phyloP scores from a whole-genome alignment of 2,329 filamentous ascomycete genomes.

The Colletotrichum acutatum region DNA sequence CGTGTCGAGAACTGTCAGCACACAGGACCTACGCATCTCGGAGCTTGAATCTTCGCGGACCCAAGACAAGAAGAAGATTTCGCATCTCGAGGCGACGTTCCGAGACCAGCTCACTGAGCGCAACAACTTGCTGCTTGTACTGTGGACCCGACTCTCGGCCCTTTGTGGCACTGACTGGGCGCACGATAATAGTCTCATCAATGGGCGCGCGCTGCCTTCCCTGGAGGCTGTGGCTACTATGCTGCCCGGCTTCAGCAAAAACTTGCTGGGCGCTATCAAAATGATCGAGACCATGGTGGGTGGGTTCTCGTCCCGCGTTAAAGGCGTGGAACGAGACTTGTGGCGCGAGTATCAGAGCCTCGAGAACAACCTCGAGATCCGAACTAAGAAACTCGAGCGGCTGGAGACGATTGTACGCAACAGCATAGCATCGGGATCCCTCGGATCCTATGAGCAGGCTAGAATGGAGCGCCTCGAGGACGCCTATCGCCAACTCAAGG shows the following conservation, averaged over 20 bases:
- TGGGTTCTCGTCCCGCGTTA: conserved; percentile 83
- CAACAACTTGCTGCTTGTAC: conserved; percentile 85
- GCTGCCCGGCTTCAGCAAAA: conserved; percentile 89
- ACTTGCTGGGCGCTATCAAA: conserved; percentile 87
- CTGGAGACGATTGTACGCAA: conserved; percentile 84
- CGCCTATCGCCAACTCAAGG: conserved; percentile 71
- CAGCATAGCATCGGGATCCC: conserved; percentile 62
- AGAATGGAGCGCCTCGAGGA: conserved; percentile 68
- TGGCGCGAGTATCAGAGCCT: conserved; percentile 90
- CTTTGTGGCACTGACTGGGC: conserved; percentile 94
- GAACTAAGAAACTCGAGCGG: conserved; percentile 86
- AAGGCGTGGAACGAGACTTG: conserved; percentile 88
- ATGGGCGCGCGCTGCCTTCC: conserved; percentile 83
- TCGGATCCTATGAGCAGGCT: conserved; percentile 55
- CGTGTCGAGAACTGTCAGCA: conserved; percentile 84
- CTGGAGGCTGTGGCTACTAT: conserved; percentile 88
- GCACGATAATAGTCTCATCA: conserved; percentile 88
- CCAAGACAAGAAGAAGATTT: conserved; percentile 81
- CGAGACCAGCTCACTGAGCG: conserved; percentile 90
- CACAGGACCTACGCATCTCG: conserved; percentile 84
- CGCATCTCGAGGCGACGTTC: conserved; percentile 80
- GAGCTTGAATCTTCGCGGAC: conserved; percentile 86
- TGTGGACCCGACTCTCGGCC: conserved; percentile 89
- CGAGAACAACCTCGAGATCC: conserved; percentile 81
- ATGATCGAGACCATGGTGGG: conserved; percentile 84